Percentiles rank a stretch among this genome's conserved stretches.
Conservation (phyloP, 2,329 filamentous ascomycete genomes). For the Claviceps digitariae region DNA sequence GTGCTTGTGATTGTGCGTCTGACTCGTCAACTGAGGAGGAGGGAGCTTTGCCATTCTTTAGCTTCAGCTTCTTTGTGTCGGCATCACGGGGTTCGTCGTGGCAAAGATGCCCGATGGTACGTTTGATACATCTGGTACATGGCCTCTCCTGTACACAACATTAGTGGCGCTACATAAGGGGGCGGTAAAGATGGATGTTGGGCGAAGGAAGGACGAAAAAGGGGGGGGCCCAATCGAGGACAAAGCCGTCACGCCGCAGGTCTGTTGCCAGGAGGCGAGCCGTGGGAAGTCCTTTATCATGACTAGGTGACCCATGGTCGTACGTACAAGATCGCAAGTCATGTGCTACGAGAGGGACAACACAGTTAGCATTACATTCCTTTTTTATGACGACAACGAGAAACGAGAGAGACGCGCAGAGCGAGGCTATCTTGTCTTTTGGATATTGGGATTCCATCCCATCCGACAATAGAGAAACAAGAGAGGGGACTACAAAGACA, state of each 20-base stretch:
- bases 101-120: constrained; percentile 95
- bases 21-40: constrained; percentile 48
- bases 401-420: neutral
- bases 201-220: neutral
- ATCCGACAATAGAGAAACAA: neutral
- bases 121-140: constrained; percentile 94
- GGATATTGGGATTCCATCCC: neutral
- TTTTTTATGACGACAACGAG: neutral
- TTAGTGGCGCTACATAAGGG: constrained; percentile 14
- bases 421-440: neutral
- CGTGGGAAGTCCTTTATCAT: neutral
- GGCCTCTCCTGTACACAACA: constrained; percentile 60
- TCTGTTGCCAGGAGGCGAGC: neutral
- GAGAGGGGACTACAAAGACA: no score
- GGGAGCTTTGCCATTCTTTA: constrained; percentile 39
- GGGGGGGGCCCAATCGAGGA: neutral
- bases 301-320: neutral
- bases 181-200: constrained; percentile 1
- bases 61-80: constrained; percentile 65
- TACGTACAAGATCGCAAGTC: constrained; percentile 80
- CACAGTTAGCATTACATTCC: constrained; percentile 4
- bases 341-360: constrained; percentile 53
- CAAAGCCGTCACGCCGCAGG: neutral
- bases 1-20: constrained; percentile 30
- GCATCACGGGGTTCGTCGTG: constrained; percentile 92